Conservation (phyloP, 176 grass and related monocot species). For the Musa itinerans region DNA sequence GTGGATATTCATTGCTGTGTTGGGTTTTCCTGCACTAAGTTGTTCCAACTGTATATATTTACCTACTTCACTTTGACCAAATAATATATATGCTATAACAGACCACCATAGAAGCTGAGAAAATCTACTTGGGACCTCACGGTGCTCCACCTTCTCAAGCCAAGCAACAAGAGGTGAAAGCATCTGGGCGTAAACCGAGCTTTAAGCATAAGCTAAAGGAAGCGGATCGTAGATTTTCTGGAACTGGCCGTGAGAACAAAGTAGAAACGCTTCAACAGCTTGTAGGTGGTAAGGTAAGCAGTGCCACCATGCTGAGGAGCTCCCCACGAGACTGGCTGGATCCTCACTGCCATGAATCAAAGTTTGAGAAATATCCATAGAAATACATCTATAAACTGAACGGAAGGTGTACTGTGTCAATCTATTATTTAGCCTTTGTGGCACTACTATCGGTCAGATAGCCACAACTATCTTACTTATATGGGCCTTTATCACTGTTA, state of each 20-base stretch:
- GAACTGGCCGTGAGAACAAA: slow-evolving; percentile 41
- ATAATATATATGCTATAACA: slow-evolving; percentile 18
- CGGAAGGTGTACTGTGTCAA: background rate
- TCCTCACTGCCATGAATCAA: slow-evolving; percentile 52
- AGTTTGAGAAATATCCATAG: slow-evolving; percentile 45
- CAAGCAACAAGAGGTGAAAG: slow-evolving; percentile 52
- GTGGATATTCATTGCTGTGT: background rate
- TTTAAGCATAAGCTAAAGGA: slow-evolving; percentile 62
- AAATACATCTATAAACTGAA: slow-evolving; percentile 21
- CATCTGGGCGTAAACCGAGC: slow-evolving; percentile 23
- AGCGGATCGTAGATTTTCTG: slow-evolving; percentile 40
- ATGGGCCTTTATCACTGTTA: too few species aligned
- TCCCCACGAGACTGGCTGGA: slow-evolving; percentile 47
- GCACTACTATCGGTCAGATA: background rate
- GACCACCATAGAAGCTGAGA: slow-evolving; percentile 57
- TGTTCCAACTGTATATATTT: background rate
- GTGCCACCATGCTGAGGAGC: slow-evolving; percentile 35
- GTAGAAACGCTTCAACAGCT: slow-evolving; percentile 32
- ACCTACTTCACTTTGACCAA: background rate
- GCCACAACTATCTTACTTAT: background rate
- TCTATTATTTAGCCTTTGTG: background rate
- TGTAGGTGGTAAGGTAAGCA: slow-evolving; percentile 40
- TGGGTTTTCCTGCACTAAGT: background rate
- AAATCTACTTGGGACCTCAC: slow-evolving; percentile 82
- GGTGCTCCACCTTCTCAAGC: slow-evolving; percentile 53